Base-by-base conservation (phyloP, 371 early-diverging fungal genomes). In the Apophysomyces elegans region DNA sequence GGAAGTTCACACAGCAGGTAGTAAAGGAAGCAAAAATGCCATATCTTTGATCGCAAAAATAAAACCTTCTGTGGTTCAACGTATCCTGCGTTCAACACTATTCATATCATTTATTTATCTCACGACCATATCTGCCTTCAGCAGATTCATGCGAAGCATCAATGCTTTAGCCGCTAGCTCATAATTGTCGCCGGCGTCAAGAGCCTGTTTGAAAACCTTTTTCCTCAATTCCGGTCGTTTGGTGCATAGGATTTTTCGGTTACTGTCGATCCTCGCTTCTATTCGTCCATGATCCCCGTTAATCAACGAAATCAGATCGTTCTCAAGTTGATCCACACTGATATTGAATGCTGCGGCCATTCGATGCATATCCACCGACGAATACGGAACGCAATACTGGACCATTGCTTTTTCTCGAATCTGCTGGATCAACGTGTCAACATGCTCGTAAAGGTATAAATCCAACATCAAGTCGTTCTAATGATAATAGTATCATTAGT, bases 341-440 rank as follows among this genome's bases (percentile, higher is more conserved):
- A 86, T 85, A 45, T 84, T 82, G 67, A 96, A 93, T 14, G 90
- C 86, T 35, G 58, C 61, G 0, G 93, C 93, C 95, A 96, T 95
- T 58, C 85, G 85, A 16, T 82, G 79, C 83, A 96, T 68, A 67
- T 95, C 91, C 4, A 96, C 90, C 0, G 90, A 82, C 37, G 84
- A 71, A 73, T 92, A 96, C 11, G 96, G 94, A 38, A 76, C 76
- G 46, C 93, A 91, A 71, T 94, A 96, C 70, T 94, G 95, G 0
- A 92, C 80, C 60, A 95, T 75, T 0, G 95, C 93, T 71, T 85
- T 89, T 63, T 88, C 88, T 36, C 91, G 88, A 58, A 95, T 93
- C 62, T 83, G 78, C 37, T 80, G 78, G 59, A 86, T 86, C 12
- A 96, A 58, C 1, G 66, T 71, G 43, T 91, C 88, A 16, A 93